Conservation (phyloP, 2,329 filamentous ascomycete genomes). For the Grosmannia serpens region DNA sequence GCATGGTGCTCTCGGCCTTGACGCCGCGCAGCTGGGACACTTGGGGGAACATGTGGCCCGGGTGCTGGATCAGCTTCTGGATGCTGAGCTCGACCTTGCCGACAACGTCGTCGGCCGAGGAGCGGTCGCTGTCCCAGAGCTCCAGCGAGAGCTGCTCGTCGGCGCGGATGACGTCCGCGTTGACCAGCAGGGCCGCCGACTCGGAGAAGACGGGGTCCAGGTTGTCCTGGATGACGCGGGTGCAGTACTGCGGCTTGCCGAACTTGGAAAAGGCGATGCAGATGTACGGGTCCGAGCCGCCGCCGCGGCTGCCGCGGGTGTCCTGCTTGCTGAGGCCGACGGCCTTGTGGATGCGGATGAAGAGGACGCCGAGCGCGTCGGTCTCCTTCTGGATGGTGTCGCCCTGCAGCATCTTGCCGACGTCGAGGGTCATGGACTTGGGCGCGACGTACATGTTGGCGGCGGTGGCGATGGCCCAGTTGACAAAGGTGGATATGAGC, state of each 20-base stretch:
- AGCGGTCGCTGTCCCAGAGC: conserved; percentile 90
- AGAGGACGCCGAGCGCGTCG: conserved; percentile 76
- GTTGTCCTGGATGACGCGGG: conserved; percentile 88
- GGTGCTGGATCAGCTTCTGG: conserved; percentile 89
- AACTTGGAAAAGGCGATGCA: conserved; percentile 94
- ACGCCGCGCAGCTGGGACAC: conserved; percentile 73
- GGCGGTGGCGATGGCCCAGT: conserved; percentile 82
- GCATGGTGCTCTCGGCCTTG: conserved; percentile 78
- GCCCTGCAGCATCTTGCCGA: conserved; percentile 81
- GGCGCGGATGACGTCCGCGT: conserved; percentile 79
- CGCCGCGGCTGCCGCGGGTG: conserved; percentile 64
- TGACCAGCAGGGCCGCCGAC: conserved; percentile 73
- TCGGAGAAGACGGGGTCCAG: conserved; percentile 91
- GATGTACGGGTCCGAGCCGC: conserved; percentile 91
- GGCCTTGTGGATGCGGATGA: conserved; percentile 83
- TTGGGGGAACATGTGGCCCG: conserved; percentile 85
- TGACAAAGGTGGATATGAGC: conserved; percentile 91
- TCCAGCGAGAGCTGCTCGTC: conserved; percentile 90
- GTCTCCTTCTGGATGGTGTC: conserved; percentile 89
- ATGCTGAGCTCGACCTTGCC: conserved; percentile 91
- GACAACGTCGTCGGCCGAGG: conserved; percentile 86
- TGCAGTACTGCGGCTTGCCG: conserved; percentile 95
- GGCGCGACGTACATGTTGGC: conserved; percentile 88
- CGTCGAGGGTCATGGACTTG: conserved; percentile 85
- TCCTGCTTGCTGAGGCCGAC: conserved; percentile 87